Evolutionary conservation across 306 rosid species (phyloP), one percentile per base, ranked within the genome.

Genomic region (Medicago arabica): DNA sequence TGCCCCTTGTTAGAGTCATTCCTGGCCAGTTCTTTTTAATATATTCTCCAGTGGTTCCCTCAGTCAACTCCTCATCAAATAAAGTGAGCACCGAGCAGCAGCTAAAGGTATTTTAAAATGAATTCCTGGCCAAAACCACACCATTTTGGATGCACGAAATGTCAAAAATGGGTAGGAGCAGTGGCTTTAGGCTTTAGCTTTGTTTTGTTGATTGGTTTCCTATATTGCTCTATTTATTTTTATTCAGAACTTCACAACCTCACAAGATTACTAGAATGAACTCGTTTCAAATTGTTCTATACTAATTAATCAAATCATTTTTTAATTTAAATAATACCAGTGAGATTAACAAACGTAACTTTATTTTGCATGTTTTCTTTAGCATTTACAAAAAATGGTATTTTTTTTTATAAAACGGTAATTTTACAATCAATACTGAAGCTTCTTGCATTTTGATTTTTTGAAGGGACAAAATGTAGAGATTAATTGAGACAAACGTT

Each of bases 81-180:
- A 49, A 38, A 57, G 59, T 58, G 60, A 65, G 60, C 54, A 57
- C 34, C 50, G 36, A 57, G 66, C 54, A 41, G n/a, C 74, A 3
- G 49, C 23, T 39, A 31, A 67, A 78, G 54, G 72, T 83, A 67
- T 67, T 58, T 17, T 49, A 60, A 47, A 47, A 53, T 72, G 60
- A 69, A 60, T 78, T 77, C 44, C 7, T 67, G 66, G 62, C 75
- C 64, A 63, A 40, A 39, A 49, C 53, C 25, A 43, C 31, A 0
- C 64, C 65, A 39, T 40, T 49, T 79, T 13, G 67, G 67, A 19
- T 73, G 59, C 81, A 57, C 78, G 13, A n/a, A 63, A 17, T 49
- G 38, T 69, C 64, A 43, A 55, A 51, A 9, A 28, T 51, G 43
- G 40, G 15, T 39, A 50, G 72, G 34, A 59, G 16, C 53, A 7